Conservation (phyloP, 345 rosid species). For the Syzygium aromaticum region DNA sequence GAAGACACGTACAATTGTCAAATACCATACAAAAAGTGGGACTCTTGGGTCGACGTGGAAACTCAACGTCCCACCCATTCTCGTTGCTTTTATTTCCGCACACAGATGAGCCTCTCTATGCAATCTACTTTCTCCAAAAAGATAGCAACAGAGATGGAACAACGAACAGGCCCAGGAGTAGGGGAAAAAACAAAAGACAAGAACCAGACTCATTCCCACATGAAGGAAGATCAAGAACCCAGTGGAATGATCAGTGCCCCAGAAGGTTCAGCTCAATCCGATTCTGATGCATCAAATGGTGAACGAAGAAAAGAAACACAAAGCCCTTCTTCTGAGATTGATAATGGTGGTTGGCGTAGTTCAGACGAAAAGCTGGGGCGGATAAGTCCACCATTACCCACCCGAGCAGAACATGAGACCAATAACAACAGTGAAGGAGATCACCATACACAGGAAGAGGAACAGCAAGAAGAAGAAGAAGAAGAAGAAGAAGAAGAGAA, state of each 20-base stretch:
- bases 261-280: neutral
- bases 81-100: constrained; percentile 11
- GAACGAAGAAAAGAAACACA: neutral
- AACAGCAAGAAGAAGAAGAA: neutral
- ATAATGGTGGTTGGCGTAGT: neutral
- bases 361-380: neutral
- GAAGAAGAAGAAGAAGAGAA: neutral
- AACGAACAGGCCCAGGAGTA: neutral
- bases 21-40: constrained; percentile 32
- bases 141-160: neutral
- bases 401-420: neutral
- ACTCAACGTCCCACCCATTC: constrained; percentile 37
- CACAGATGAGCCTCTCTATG: neutral
- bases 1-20: constrained; percentile 49
- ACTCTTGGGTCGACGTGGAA: constrained; percentile 38
- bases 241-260: neutral
- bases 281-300: neutral
- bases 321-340: neutral
- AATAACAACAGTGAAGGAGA: neutral
- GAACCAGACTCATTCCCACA: neutral
- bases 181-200: neutral
- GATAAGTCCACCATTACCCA: neutral
- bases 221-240: neutral
- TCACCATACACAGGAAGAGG: neutral
- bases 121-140: neutral